Percentiles rank a stretch among this genome's conserved stretches.
phyloP scores from a whole-genome alignment of 1,284 basidiomycete species.

The Boletus austroedulis region DNA sequence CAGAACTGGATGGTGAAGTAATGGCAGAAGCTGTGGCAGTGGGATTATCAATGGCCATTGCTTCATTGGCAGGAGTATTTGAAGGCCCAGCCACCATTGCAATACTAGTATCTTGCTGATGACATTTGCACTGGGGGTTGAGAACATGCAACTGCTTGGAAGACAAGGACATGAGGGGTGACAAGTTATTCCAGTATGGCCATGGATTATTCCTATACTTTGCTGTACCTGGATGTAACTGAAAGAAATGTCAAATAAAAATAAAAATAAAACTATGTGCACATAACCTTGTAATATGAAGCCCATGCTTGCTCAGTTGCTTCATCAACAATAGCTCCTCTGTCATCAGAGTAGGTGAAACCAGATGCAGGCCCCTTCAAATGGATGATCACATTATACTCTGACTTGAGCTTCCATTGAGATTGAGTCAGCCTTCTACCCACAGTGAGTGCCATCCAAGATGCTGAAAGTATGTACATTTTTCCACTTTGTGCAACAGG shows the following conservation, averaged over 20 bases:
- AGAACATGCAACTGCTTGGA: background rate
- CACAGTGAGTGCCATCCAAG: background rate
- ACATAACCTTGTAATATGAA: background rate
- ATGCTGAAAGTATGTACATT: background rate
- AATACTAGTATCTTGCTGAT: background rate
- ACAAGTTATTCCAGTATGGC: background rate
- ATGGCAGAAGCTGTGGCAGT: background rate
- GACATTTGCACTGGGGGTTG: background rate
- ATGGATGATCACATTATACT: background rate
- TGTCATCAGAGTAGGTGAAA: background rate
- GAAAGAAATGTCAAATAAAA: background rate
- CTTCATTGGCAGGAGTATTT: background rate
- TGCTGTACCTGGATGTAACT: background rate
- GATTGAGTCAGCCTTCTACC: too few species aligned
- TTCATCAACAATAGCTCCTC: background rate
- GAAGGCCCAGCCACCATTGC: background rate
- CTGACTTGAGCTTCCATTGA: background rate
- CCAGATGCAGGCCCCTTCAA: background rate
- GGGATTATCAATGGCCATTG: background rate
- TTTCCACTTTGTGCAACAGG: background rate
- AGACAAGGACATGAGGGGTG: background rate
- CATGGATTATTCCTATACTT: background rate
- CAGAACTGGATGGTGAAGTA: background rate
- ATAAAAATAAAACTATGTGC: background rate
- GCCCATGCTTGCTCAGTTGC: background rate